Evolutionary conservation across 2,329 filamentous ascomycete genomes (phyloP), one percentile per base, ranked within the genome.

Genomic region (Septoria petroselini): DNA sequence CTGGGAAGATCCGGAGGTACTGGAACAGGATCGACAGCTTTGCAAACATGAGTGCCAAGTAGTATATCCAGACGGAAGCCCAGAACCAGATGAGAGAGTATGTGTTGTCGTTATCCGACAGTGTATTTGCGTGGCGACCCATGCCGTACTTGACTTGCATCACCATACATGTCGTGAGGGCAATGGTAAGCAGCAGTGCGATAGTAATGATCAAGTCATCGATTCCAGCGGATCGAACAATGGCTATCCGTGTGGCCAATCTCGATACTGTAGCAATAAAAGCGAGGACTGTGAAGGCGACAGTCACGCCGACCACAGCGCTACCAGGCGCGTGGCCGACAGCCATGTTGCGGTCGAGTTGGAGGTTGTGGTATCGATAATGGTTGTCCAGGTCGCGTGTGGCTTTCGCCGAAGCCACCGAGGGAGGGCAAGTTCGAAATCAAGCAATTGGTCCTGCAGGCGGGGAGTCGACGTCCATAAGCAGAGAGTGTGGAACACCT

Each of bases 1-100:
- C 55, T 4, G 62, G 56, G 34, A 69, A 69, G 41, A 69, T 63
- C 29, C 65, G 63, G 4, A 63, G 48, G 44, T 68, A 69, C 45
- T 68, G 66, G 25, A 66, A 44, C 11, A 69, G 47, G 29, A 69
- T 68, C 1, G 65, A 66, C 40, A 65, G 56, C 52, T 69, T 69
- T 17, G 62, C 61, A 27, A 61, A 54, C 50, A 57, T 59, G 2
- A 64, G 53, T 3, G 52, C 60, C 2, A 60, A 51, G 19, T 63
- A 58, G 55, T 64, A 64, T 3, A 62, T 39, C 49, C 58, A 55
- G 23, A 63, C 53, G 0, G 54, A 59, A 9, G 54, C 49, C 55
- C 57, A 61, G 43, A 62, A 63, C 31, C 53, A 58, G 39, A 60
- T 59, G n/a, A 63, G 35, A 2, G 56, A 56, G 17, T 48, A 45